Conservation (phyloP, 2,329 filamentous ascomycete species). For the Colletotrichum australisinense region DNA sequence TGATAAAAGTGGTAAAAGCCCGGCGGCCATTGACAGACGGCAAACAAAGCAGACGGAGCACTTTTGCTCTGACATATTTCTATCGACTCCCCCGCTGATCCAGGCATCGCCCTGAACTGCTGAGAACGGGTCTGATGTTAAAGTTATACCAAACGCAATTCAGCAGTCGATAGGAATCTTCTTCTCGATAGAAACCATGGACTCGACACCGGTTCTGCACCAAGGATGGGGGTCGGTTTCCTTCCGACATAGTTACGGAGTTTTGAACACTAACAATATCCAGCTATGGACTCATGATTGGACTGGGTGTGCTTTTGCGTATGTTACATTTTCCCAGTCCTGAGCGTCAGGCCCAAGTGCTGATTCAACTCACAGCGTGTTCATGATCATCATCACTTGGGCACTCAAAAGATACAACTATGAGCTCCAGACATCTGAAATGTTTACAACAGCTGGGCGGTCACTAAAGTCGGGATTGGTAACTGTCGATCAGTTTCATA, state of each 20-base stretch:
- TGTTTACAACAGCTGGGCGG: conserved; percentile 89
- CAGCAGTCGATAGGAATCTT: no score
- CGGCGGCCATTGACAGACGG: conserved; percentile 2
- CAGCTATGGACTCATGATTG: conserved; percentile 37
- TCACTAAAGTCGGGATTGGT: conserved; percentile 88
- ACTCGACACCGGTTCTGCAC: conserved; percentile 29
- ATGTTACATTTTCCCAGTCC: neutral
- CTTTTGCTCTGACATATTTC: neutral
- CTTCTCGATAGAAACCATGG: neutral
- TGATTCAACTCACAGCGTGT: neutral
- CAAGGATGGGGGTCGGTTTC: conserved; percentile 34
- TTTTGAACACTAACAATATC: neutral
- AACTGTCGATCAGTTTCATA: neutral
- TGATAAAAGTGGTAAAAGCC: neutral
- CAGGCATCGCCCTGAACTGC: neutral
- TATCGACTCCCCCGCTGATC: neutral
- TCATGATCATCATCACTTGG: conserved; percentile 72
- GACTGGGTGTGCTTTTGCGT: conserved; percentile 33
- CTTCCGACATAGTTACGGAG: neutral
- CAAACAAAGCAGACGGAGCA: neutral
- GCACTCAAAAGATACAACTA: conserved; percentile 70
- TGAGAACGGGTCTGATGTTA: fast-evolving
- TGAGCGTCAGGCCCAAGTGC: no score
- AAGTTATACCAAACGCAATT: no score
- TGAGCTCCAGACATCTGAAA: conserved; percentile 90